Evolutionary conservation across 2,329 filamentous ascomycete species (phyloP).

Genomic region (Sporothrix luriei): DNA sequence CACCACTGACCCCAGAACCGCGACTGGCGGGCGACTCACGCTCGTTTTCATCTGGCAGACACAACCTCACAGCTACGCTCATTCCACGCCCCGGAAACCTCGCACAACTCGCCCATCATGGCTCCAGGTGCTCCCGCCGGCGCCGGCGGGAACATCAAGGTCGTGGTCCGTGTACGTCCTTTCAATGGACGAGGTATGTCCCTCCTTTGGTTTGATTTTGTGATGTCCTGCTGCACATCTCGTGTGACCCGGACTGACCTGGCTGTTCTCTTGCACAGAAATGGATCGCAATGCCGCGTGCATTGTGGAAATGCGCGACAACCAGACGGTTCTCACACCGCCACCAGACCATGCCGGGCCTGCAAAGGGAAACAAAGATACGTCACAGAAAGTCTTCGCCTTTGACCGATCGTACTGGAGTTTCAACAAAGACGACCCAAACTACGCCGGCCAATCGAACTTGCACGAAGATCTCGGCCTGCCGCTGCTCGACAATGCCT

Average conservation of each 20-base stretch:
- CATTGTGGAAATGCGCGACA: constrained; percentile 94
- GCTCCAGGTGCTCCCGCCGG: constrained; percentile 51
- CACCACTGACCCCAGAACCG: constrained; percentile 15
- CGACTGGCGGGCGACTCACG: not conserved
- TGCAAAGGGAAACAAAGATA: constrained; percentile 68
- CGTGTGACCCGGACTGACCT: not conserved
- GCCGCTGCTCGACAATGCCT: constrained; percentile 98
- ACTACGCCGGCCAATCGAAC: constrained; percentile 90
- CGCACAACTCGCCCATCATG: constrained; percentile 51
- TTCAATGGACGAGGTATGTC: constrained; percentile 88
- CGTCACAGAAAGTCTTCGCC: constrained; percentile 76
- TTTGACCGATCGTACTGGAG: constrained; percentile 99
- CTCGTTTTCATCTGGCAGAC: not conserved
- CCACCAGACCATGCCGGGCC: constrained; percentile 63
- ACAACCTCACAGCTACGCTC: not conserved
- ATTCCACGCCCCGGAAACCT: not conserved
- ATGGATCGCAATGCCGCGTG: constrained; percentile 90
- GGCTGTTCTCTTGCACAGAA: constrained; percentile 59
- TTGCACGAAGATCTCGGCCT: constrained; percentile 93
- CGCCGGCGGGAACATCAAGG: constrained; percentile 94
- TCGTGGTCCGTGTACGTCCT: constrained; percentile 93
- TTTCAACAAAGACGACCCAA: constrained; percentile 72
- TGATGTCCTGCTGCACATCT: not conserved
- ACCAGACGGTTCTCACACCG: constrained; percentile 81
- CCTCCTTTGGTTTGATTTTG: not conserved